Base-by-base conservation (phyloP, 2,329 filamentous ascomycete genomes). In the Xylaria sp. region DNA sequence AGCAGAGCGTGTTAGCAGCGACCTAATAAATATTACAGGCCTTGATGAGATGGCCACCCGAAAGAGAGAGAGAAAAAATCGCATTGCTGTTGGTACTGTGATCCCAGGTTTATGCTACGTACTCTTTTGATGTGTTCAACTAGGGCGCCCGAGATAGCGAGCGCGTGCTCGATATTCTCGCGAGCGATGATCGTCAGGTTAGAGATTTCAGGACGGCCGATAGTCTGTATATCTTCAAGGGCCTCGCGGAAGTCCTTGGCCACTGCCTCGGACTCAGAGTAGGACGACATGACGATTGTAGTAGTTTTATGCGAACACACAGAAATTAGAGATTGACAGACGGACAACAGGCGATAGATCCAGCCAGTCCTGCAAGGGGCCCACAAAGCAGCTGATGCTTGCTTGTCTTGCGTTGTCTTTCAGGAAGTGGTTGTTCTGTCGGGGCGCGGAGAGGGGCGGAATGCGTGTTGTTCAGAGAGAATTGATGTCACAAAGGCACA, bases 101-200 rank as follows among this genome's bases (percentile, higher is more conserved):
- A 19, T 49, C 16, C 18, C 35, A 47, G 58, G 55, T 62, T 34
- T 54, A 59, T 60, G 52, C 19, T 55, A 82, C 91, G 83, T 90
- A 97, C 94, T 83, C 89, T 89, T 76, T 91, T 88, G 75, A 99
- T 97, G 72, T 99, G 94, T 65, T 92, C 89, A 74, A 96, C 90
- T 68, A 99, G 78, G 53, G 91, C 91, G 70, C 91, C 86, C 16
- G 94, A 92, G 70, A 99, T 97, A 66, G 90, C 91, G 74, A 95
- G 85, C 42, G 94, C 94, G 79, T 97, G 90, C 76, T 96, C 92
- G 66, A 92, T 97, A 71, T 96, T 96, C 76, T 99, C 94, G 75
- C 95, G 91, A 61, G 94, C 94, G 76, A 99, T 97, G 74, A 96
- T 87, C 63, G 94, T 99, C 77, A 99, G 78, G 77, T 95, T 97